Conservation (phyloP, 345 rosid species). For the Syzygium oleosum region DNA sequence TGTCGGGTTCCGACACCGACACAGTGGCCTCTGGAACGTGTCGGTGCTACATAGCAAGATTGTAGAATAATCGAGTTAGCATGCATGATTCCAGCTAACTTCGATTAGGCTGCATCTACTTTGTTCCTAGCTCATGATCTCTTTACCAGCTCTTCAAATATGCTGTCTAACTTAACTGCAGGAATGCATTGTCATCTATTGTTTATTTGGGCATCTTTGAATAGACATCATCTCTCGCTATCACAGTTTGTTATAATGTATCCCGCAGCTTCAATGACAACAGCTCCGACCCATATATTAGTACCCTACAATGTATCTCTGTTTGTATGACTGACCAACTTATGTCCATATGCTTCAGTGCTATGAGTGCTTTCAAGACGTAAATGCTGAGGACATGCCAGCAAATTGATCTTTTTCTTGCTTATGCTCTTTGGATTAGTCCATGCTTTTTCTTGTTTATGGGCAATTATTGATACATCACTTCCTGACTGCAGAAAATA, state of each 20-base stretch:
- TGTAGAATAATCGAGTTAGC: not conserved
- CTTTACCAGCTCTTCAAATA: not conserved
- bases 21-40: no score
- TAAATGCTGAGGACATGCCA: not conserved
- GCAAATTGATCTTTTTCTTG: not conserved
- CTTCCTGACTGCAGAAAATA: constrained; percentile 38
- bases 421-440: not conserved
- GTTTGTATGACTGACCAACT: not conserved
- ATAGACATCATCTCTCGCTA: not conserved
- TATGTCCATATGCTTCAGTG: not conserved
- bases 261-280: not conserved
- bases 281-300: not conserved
- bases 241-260: not conserved
- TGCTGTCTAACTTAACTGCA: not conserved
- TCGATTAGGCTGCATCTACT: not conserved
- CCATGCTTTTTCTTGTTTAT: not conserved
- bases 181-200: not conserved
- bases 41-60: no score
- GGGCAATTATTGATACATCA: not conserved
- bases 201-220: not conserved
- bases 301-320: not conserved
- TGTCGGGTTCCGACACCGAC: no score
- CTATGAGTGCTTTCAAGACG: not conserved
- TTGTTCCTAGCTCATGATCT: not conserved
- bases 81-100: not conserved